Percentiles rank a stretch among this genome's conserved stretches.
Evolutionary conservation across 768 basidiomycete species (phyloP).

Genomic region (Agrocybe praecox): DNA sequence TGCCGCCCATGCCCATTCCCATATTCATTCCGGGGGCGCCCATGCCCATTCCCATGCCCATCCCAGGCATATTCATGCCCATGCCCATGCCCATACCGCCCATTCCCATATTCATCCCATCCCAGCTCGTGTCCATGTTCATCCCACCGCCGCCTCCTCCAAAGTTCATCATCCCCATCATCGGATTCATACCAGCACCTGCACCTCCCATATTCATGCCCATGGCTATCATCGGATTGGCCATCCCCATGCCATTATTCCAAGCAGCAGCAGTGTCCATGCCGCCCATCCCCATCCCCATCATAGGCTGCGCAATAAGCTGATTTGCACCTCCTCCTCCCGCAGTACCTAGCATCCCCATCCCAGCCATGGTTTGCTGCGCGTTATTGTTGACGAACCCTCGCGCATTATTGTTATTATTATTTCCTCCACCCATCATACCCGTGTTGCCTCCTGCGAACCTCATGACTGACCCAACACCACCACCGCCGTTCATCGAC

Average conservation of each 20-base stretch:
- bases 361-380: not conserved
- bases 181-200: not conserved
- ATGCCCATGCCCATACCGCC: slow-evolving; percentile 3
- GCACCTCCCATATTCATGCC: not conserved
- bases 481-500: slow-evolving; percentile 27
- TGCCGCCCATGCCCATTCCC: not conserved
- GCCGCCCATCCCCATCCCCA: slow-evolving; percentile 19
- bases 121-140: not conserved
- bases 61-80: not conserved
- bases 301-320: slow-evolving; percentile 20
- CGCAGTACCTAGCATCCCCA: slow-evolving; percentile 4
- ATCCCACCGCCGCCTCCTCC: slow-evolving; percentile 1
- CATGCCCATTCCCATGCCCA: not conserved
- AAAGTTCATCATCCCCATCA: not conserved
- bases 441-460: slow-evolving; percentile 42
- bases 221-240: not conserved
- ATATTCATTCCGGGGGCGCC: not conserved
- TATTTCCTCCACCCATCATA: slow-evolving; percentile 11
- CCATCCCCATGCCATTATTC: slow-evolving; percentile 1
- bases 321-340: slow-evolving; percentile 11
- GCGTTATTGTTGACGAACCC: not conserved
- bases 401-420: slow-evolving; percentile 2
- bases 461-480: slow-evolving; percentile 22
- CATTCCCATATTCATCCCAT: not conserved
- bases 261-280: slow-evolving; percentile 1